Base-by-base conservation (phyloP, 495 filamentous ascomycete genomes). In the Emericellopsis terricola region DNA sequence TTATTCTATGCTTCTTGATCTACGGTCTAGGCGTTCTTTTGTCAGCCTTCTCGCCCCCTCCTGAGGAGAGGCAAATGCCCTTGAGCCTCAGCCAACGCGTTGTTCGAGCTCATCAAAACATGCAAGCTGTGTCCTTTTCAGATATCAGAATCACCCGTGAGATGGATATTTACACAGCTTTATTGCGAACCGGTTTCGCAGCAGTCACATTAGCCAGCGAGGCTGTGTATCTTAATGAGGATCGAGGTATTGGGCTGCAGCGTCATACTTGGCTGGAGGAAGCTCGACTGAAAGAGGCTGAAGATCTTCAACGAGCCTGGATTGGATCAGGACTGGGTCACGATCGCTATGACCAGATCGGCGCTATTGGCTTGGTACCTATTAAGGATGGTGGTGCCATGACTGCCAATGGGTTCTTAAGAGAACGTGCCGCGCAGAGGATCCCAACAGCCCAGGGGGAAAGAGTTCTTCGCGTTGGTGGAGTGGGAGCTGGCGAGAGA, bases 171-270 rank as follows among this genome's bases (percentile, higher is more conserved):
- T 97, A 94, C 49, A 92, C 81, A 0, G 76, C 83, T 0, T 63
- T 96, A 6, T 67, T 96, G 11, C 76, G 82, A 31, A 65, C 80
- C 20, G 89, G 89, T 0, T 96, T 93, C 43, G 69, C 70, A 13
- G 74, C 82, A 23, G 68, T 96, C 31, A 93, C 83, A 1, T 83
- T 87, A 42, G 89, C 91, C 0, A 91, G 81, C 40, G 84, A 96
- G 50, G 87, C 89, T 1, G 91, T 96, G 0, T 97, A 91, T 48
- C 64, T 97, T 15, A 87, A 93, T 34, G 89, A 96, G 56, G 84
- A 85, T 9, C 66, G 68, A 18, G 57, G 59, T n/a, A 72, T 97
- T 15, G 69, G 70, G 31, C 60, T 93, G 8, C 68, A 73, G 24
- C 59, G 60, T n/a, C 73, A 75, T 59, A 96, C 91, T 0, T 97